phyloP scores from a whole-genome alignment of 1,284 basidiomycete genomes.

The Ustilago loliicola region DNA sequence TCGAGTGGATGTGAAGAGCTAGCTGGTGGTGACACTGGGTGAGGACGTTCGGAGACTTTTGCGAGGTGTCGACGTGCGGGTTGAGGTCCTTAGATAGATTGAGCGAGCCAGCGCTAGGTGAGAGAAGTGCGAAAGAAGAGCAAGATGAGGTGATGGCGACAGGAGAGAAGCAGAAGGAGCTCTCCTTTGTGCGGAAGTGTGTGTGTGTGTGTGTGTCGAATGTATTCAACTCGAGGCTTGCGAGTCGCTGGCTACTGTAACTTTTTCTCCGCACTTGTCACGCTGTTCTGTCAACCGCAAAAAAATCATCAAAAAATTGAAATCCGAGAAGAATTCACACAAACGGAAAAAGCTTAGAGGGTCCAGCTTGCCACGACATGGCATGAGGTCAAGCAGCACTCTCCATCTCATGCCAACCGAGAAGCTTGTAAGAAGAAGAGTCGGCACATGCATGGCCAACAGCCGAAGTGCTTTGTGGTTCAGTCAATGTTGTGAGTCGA shows the following conservation, averaged over 20 bases:
- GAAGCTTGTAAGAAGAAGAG: background rate
- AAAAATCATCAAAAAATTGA: background rate
- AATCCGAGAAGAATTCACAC: background rate
- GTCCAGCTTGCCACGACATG: too few relatives aligned
- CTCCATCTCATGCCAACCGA: background rate
- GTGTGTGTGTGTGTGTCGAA: background rate
- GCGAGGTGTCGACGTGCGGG: background rate
- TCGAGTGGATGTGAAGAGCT: background rate
- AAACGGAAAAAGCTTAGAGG: background rate
- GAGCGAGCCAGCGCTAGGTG: conserved; percentile 4
- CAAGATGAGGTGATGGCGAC: background rate
- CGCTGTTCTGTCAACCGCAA: background rate
- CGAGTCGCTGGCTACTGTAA: background rate
- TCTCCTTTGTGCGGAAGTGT: background rate
- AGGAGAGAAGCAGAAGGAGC: conserved; percentile 1
- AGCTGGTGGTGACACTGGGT: background rate
- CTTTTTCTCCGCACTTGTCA: conserved; percentile 13
- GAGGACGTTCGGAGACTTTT: background rate
- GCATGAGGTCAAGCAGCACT: too few relatives aligned
- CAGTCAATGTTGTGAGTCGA: background rate
- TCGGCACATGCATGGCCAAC: background rate
- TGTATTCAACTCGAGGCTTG: background rate
- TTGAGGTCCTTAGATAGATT: background rate
- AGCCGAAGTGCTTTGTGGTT: background rate
- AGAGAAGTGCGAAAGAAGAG: background rate